Conservation (phyloP, 208 protist species). For the Acanthamoeba triangularis region DNA sequence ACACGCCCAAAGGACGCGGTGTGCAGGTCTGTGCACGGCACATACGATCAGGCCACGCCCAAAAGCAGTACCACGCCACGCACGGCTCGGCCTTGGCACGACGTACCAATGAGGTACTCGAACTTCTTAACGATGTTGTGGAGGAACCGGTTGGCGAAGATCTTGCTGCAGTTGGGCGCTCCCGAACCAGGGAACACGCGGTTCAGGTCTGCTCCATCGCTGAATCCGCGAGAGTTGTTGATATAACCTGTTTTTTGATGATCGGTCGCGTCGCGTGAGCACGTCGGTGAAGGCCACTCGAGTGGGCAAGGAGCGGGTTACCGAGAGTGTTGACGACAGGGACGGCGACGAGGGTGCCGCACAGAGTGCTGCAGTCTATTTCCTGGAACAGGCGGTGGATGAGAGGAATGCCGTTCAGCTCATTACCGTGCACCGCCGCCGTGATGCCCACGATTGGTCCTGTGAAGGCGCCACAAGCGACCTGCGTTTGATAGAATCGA, state of each 20-base stretch:
- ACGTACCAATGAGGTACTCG: slow-evolving; percentile 78
- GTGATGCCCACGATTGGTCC: slow-evolving; percentile 79
- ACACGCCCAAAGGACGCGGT: slow-evolving; percentile 81
- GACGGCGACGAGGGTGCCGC: slow-evolving; percentile 79
- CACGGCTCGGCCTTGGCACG: not conserved
- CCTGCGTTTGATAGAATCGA: slow-evolving; percentile 5
- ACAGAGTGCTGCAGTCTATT: slow-evolving; percentile 72
- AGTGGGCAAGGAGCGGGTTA: not conserved
- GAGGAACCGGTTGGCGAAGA: slow-evolving; percentile 79
- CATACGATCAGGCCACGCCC: not conserved
- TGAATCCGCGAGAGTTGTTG: slow-evolving; percentile 65
- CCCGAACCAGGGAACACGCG: slow-evolving; percentile 80
- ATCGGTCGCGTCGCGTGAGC: not conserved
- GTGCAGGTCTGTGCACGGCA: slow-evolving; percentile 76
- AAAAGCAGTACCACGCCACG: not conserved
- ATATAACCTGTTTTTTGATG: slow-evolving; percentile 53
- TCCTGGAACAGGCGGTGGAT: slow-evolving; percentile 77
- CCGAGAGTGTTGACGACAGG: slow-evolving; percentile 76
- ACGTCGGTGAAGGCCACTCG: not conserved
- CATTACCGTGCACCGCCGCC: slow-evolving; percentile 80
- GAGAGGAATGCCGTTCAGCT: slow-evolving; percentile 82
- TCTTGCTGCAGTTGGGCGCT: slow-evolving; percentile 76
- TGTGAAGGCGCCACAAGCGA: not conserved
- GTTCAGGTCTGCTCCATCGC: slow-evolving; percentile 83
- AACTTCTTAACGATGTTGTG: slow-evolving; percentile 80